Evolutionary conservation across 2,329 filamentous ascomycete species (phyloP), one percentile per base, ranked within the genome.

Genomic region (Pseudonectria buxi): DNA sequence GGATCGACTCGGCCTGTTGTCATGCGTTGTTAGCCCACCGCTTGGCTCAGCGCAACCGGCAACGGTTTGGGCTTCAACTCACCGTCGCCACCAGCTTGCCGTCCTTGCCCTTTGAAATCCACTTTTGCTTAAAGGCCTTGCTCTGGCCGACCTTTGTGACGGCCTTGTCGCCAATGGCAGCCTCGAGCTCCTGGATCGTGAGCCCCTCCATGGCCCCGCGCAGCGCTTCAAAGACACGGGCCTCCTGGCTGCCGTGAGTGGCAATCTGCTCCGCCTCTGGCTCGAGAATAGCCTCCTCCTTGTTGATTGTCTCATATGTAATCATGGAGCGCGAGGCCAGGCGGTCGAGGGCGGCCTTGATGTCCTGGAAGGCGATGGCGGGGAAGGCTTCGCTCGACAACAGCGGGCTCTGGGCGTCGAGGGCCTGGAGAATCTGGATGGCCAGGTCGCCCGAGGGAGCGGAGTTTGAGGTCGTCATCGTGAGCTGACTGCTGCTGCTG

Each of bases 261-360:
- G 77, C 81, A 54, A 90, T 85, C 47, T 76, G 70, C 56, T 84
- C 70, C 10, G 77, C 86, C 57, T 90, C 85, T 22, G 76, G 64
- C 40, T 94, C 92, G 24, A 96, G 68, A 25, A 81, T 54, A 11
- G 82, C 76, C 54, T 89, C 78, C 58, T 95, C 86, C 34, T 74
- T 72, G 49, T 95, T 88, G 42, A 87, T 73, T 30, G 85, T 83
- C 51, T 94, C 79, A 64, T 95, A 95, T 47, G 74, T 71, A 45
- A 96, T 71, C 87, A 95, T 95, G 33, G 80, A 81, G 51, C 90
- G 78, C 40, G 86, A 92, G 22, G 72, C 74, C 35, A 98, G 75
- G 49, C 88, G 78, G 66, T 96, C 92, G 45, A 96, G 73, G 22
- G 87, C 86, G 45, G 85, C 83, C 69, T 95, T 96, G 56, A 95